Evolutionary conservation across 768 basidiomycete genomes (phyloP), one percentile per base, ranked within the genome.

Genomic region (Tremella yokohamensis): DNA sequence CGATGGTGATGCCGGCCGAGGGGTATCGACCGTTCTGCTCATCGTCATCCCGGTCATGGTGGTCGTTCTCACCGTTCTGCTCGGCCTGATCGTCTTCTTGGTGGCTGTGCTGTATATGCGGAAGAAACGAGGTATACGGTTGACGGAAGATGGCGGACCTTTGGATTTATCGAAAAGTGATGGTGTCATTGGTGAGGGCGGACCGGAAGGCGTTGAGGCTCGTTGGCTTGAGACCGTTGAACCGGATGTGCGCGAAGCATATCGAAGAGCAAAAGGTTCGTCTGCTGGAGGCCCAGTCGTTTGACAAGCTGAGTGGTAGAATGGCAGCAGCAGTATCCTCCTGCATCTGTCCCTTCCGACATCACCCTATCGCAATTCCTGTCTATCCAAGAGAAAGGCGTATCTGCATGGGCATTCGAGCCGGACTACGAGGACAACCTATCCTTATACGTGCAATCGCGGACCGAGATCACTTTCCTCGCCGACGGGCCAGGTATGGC

Each of bases 321-420:
- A 49, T 80, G 73, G 72, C 79, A 80, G 22, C 87, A 89, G 75
- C 93, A 93, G 77, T 79, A 78, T 66, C 90, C 89, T 3, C 93
- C 96, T 29, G 91, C 94, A 73, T 98, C 96, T n/a, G 81, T 87
- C 44, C 90, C 93, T 20, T 93, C 94, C 52, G 96, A 99, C 76
- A 98, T 99, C 78, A 99, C 94, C 0, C 81, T 99, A 53, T 94
- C 94, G 8, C 96, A 99, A 72, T 98, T 98, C 79, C 85, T 99
- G 19, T 92, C 93, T 24, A 99, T 99, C 57, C 96, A 99, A 75
- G 96, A 99, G 79, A 99, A 99, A 73, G 96, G 96, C 64, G 94
- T 99, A 45, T 94, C 93, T 24, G 96, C 96, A 16, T 99, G 96
- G 96, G 92, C 86, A 39, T 99, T 99, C 73, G 96, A 99, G 76